Percentiles rank a stretch among this genome's conserved stretches.
Conservation (phyloP, 2,329 filamentous ascomycete genomes). For the Fusarium fujikuroi region DNA sequence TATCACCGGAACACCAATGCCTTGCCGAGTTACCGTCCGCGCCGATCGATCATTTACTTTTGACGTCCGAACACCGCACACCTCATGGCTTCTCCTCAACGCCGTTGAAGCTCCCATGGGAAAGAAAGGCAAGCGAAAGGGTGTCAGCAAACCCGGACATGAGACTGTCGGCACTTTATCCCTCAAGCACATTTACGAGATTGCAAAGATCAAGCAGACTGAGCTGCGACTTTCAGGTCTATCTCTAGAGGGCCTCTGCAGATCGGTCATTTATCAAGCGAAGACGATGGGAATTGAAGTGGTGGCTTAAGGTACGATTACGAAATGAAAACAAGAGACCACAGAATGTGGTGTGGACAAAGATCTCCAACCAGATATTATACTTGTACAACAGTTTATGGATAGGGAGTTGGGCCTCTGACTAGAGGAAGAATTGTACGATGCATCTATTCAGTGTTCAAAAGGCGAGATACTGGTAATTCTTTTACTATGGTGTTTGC, state of each 20-base stretch:
- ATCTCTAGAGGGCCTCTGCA: constrained; percentile 76
- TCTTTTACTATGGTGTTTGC: neutral
- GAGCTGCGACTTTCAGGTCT: constrained; percentile 79
- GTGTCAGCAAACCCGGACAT: constrained; percentile 77
- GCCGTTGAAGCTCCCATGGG: constrained; percentile 76
- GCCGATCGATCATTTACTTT: constrained; percentile 94
- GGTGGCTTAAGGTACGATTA: constrained; percentile 61
- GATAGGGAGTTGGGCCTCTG: constrained; percentile 10
- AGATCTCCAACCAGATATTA: constrained; percentile 22
- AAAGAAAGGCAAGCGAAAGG: constrained; percentile 82
- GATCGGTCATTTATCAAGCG: constrained; percentile 77
- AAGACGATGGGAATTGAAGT: constrained; percentile 80
- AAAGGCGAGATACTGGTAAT: neutral
- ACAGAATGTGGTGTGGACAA: constrained; percentile 29
- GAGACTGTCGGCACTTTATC: constrained; percentile 87
- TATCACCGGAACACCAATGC: constrained; percentile 83
- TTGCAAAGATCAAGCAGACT: constrained; percentile 92
- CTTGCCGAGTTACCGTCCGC: constrained; percentile 89
- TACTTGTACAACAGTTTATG: constrained; percentile 43
- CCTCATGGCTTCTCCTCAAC: constrained; percentile 86
- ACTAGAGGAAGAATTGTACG: constrained; percentile 22
- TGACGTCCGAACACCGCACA: constrained; percentile 93
- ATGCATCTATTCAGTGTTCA: constrained; percentile 9
- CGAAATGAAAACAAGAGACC: constrained; percentile 8
- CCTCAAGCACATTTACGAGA: constrained; percentile 96